Evolutionary conservation across 257 asterid genomes (phyloP).

Genomic region (Nicotiana tomentosiformis): DNA sequence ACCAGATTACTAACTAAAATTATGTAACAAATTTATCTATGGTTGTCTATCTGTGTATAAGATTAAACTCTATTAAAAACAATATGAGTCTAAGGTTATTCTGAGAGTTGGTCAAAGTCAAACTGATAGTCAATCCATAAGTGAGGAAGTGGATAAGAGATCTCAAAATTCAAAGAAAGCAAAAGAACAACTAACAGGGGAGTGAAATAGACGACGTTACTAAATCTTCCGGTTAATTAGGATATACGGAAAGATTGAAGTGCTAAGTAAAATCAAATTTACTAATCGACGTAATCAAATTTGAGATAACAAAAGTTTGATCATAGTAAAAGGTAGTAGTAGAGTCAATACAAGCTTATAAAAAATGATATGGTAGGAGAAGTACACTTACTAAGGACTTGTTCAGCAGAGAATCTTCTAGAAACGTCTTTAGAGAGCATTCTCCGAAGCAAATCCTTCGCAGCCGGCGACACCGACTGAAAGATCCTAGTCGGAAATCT

Average conservation of each 20-base stretch:
- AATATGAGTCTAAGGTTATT: no score
- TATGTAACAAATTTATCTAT: no score
- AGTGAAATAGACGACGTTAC: not conserved
- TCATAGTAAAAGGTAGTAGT: no score
- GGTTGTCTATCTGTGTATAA: no score
- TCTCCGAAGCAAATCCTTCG: slow-evolving; percentile 32
- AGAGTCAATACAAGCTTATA: no score
- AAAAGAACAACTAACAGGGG: not conserved
- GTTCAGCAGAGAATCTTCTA: slow-evolving; percentile 33
- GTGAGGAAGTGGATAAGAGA: not conserved
- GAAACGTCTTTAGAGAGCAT: slow-evolving; percentile 31
- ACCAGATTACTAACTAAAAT: no score
- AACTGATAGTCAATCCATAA: not conserved
- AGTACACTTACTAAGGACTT: slow-evolving; percentile 30
- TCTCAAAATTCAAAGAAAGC: not conserved
- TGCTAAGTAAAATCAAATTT: not conserved
- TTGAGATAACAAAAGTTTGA: no score
- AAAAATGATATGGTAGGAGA: not conserved
- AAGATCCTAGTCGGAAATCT: slow-evolving; percentile 29
- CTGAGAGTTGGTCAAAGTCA: not conserved
- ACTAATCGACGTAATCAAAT: not conserved
- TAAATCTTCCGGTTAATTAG: no score
- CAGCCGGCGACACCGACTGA: slow-evolving; percentile 22
- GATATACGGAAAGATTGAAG: no score
- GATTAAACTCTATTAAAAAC: no score